Base-by-base conservation (phyloP, 257 asterid genomes). In the Henckelia pumila region DNA sequence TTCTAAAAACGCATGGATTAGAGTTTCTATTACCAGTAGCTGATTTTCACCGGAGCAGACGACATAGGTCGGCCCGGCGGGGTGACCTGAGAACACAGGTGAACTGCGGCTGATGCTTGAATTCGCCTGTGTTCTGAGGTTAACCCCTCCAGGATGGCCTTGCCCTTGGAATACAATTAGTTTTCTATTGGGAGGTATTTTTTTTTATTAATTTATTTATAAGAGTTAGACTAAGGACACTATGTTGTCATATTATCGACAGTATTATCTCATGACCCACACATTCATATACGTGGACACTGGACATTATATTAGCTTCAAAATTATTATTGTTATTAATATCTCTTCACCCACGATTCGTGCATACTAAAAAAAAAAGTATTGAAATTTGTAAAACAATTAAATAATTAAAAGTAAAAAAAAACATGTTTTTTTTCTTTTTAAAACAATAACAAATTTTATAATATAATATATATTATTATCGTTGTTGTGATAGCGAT, bases 1-100 rank as follows among this genome's bases (percentile, higher is more conserved):
- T 37, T 13, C 44, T 37, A 37, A 37, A 37, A 37, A 1, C 0
- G 11, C 49, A 37, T 10, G 49, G 17, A 37, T 32, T 32, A 32
- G 37, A 32, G 37, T 32, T 32, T 32, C 32, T 32, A 6, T 32
- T 32, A 32, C 37, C 37, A 32, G 1, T 32, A 1, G 5, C 5
- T 10, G 16, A 37, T 37, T 35, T 35, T 35, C 0, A 8, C 44
- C 17, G 17, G 9, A 35, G 11, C 44, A 35, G 14, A 35, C 14
- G 44, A 37, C 49, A 37, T 13, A 37, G 49, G 49, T 13, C 17
- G 17, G 32, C 59, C 73, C 62, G 37, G 68, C 73, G 84, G 89
- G 86, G 88, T 82, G 91, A 80, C 86, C 82, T 78, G 83, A 80
- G 88, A 85, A 85, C 91, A 82, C 91, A 78, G 56, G 64, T 66